Percentiles rank a stretch among this genome's conserved stretches.
These are phyloP conservation scores for Colletotrichum viniferum DNA, from an alignment of 2,329 filamentous ascomycete species.

Conservation along the genomic window DNA sequence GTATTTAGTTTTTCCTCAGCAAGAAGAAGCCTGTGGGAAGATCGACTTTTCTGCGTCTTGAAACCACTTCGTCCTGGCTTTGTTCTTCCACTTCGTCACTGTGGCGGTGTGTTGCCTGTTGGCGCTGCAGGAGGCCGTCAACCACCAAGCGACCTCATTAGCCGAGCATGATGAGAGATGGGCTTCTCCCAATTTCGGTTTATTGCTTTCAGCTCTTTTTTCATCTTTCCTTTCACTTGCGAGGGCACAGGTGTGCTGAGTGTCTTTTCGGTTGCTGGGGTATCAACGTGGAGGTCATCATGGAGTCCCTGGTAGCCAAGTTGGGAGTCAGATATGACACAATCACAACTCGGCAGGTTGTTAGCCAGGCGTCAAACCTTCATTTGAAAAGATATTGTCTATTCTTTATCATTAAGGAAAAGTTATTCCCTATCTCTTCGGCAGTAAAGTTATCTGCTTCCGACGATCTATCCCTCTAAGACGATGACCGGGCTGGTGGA, in stretches of 20 bases:
- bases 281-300: neutral
- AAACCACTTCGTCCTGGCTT: neutral
- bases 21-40: neutral
- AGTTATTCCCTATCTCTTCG: neutral
- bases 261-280: neutral
- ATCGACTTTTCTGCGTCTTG: fast-evolving
- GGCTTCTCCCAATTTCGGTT: neutral
- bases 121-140: neutral
- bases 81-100: neutral
- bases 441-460: neutral
- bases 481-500: neutral
- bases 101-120: neutral
- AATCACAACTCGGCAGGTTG: neutral
- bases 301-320: neutral
- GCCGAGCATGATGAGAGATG: neutral
- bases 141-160: neutral
- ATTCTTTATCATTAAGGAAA: neutral
- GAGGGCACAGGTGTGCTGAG: neutral
- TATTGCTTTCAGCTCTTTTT: neutral
- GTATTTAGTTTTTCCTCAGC: neutral
- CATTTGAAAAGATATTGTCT: neutral
- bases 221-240: neutral
- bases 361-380: neutral
- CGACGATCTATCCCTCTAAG: neutral
- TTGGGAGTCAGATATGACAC: neutral